Conservation (phyloP, 2,329 filamentous ascomycete genomes). For the Huntiella bhutanensis region DNA sequence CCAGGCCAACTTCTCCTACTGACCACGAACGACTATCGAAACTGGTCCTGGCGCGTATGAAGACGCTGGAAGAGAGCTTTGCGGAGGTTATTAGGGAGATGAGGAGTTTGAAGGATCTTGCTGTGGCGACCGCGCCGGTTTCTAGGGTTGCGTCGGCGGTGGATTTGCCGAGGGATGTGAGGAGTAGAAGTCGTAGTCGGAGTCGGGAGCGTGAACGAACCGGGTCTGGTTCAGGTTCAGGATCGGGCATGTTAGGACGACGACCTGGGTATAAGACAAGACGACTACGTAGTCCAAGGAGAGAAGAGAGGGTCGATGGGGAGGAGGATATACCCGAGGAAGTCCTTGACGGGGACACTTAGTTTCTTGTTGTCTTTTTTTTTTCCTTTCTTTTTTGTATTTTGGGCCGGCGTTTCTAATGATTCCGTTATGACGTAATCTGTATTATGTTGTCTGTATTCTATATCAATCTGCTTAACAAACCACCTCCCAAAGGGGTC, state of each 20-base stretch:
- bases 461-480: constrained; percentile 21
- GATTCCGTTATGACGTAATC: neutral
- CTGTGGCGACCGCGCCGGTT: constrained; percentile 21
- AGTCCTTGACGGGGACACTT: neutral
- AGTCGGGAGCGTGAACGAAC: constrained; percentile 1
- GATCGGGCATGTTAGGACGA: too few species aligned
- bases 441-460: too few species aligned
- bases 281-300: too few species aligned
- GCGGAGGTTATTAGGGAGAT: constrained; percentile 71
- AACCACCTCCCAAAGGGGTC: constrained; percentile 43
- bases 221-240: too few species aligned
- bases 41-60: constrained; percentile 76
- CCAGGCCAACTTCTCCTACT: constrained; percentile 19
- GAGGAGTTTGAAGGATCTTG: constrained; percentile 35
- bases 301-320: too few species aligned
- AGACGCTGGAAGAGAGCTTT: constrained; percentile 80
- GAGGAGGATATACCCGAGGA: constrained; percentile 2
- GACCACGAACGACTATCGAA: constrained; percentile 54
- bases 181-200: neutral
- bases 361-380: constrained; percentile 5
- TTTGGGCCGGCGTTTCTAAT: neutral
- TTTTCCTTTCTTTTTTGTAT: neutral
- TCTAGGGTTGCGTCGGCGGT: too few species aligned
- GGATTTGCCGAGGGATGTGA: neutral
- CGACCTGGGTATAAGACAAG: too few species aligned